Conservation (phyloP, 1,284 basidiomycete species). For the Ustilago xerochloae region DNA sequence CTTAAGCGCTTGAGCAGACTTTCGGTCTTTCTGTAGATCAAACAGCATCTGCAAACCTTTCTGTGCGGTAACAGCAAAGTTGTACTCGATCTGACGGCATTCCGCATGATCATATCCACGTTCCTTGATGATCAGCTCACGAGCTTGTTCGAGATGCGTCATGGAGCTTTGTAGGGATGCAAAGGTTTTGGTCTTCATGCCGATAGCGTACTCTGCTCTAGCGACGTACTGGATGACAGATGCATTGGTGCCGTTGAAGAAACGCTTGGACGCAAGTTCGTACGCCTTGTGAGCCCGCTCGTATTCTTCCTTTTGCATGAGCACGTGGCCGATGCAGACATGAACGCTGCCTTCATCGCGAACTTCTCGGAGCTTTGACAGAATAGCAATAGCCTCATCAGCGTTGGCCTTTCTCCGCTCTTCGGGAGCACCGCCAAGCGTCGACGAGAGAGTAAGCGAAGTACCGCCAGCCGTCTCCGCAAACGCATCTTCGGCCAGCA, state of each 20-base stretch:
- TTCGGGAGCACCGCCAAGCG: conserved; percentile 40
- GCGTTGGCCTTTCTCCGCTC: conserved; percentile 55
- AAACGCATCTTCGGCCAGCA: conserved; percentile 64
- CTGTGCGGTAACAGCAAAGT: conserved; percentile 64
- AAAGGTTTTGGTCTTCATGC: conserved; percentile 55
- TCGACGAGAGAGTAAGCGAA: conserved; percentile 22
- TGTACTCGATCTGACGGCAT: conserved; percentile 61
- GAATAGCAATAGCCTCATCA: conserved; percentile 61
- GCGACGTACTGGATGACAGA: conserved; percentile 62
- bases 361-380: conserved; percentile 65
- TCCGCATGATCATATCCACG: conserved; percentile 26
- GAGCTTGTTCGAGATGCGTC: conserved; percentile 53
- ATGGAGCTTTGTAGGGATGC: conserved; percentile 49
- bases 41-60: conserved; percentile 65
- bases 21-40: conserved; percentile 55
- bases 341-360: conserved; percentile 65
- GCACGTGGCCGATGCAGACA: conserved; percentile 66
- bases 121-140: conserved; percentile 37
- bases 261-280: conserved; percentile 59
- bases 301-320: conserved; percentile 65
- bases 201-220: conserved; percentile 62
- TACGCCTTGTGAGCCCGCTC: conserved; percentile 64
- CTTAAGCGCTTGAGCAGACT: conserved; percentile 43
- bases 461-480: conserved; percentile 47
- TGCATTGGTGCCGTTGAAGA: conserved; percentile 43